Base-by-base conservation (phyloP, 768 basidiomycete genomes). In the Leccinum longicurvipes region DNA sequence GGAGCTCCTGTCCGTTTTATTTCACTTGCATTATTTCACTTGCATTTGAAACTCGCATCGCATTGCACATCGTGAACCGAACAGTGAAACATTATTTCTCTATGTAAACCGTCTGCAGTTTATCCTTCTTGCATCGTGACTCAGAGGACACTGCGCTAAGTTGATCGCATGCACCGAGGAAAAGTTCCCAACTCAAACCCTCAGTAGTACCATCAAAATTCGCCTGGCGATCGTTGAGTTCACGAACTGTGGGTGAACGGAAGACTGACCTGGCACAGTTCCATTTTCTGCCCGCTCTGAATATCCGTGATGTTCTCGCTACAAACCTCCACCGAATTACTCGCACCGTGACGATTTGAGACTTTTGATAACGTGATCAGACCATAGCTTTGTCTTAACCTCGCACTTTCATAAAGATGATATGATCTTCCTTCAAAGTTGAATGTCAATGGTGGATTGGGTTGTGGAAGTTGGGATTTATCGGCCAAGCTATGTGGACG, bases 261-360 rank as follows among this genome's bases (percentile, higher is more conserved):
- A 24, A 27, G 42, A 60, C 74, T 53, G 65, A 87, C 88, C 77
- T 83, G 74, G 68, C 84, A 87, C 15, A 72, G 62, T 15, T 77
- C 75, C 19, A 70, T 74, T 62, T 77, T 79, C 55, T 84, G 76
- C 23, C 76, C 75, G 54, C 75, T 80, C 60, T 84, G 85, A 21
- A 82, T 67, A 61, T 87, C 85, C 12, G 80, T 55, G 14, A 74
- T 62, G 51, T 75, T 82, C 65, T 88, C 86, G 27, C 65, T 76
- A 24, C 73, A 62, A 31, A 73, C 64, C 41, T 56, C 36, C 53
- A 59, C 49, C 17, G 21, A 39, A 28, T 55, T 29, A 23, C 55
- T 46, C n/a, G 11, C 23, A 28, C 25, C n/a, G 32, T 24, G 24
- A 24, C 52, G 58, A 5, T 55, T 39, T 21, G 61, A 39, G 17